Conservation (phyloP, 1,139 yeast genomes). For the Candida sanyaensis region DNA sequence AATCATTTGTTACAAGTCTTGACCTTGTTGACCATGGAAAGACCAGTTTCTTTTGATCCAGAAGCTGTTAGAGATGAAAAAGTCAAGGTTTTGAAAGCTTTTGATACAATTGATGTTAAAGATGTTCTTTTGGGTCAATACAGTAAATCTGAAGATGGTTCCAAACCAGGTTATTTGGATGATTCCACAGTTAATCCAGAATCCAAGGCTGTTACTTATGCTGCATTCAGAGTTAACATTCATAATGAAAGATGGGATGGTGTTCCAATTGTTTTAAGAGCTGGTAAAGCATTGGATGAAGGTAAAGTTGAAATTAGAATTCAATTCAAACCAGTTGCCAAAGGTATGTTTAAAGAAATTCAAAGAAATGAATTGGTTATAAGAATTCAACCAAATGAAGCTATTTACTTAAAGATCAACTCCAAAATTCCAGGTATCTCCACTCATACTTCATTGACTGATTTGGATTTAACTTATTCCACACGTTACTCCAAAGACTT, state of each 20-base stretch:
- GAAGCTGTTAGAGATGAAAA: conserved; percentile 96
- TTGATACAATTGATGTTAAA: conserved; percentile 63
- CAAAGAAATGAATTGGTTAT: conserved; percentile 92
- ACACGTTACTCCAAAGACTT: conserved; percentile 77
- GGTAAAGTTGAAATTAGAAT: conserved; percentile 93
- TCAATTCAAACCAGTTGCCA: conserved; percentile 84
- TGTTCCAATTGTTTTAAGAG: conserved; percentile 92
- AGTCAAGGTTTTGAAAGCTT: conserved; percentile 85
- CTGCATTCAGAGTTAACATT: conserved; percentile 77
- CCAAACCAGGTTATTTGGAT: conserved; percentile 87
- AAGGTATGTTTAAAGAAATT: conserved; percentile 78
- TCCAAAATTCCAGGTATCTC: conserved; percentile 92
- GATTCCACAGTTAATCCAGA: conserved; percentile 85
- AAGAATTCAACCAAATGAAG: conserved; percentile 93
- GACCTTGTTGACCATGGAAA: conserved; percentile 91
- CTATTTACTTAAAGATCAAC: conserved; percentile 88
- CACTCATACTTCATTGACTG: conserved; percentile 79
- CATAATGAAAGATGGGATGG: conserved; percentile 98
- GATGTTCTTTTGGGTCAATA: conserved; percentile 89
- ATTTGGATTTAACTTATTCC: conserved; percentile 84
- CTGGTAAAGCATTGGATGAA: conserved; percentile 93
- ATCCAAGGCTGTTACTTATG: conserved; percentile 90
- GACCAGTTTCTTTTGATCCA: conserved; percentile 87
- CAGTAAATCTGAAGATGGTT: conserved; percentile 78
- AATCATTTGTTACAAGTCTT: conserved; percentile 93